phyloP scores from a whole-genome alignment of 768 basidiomycete genomes.

The Xerocomus potaroensis region DNA sequence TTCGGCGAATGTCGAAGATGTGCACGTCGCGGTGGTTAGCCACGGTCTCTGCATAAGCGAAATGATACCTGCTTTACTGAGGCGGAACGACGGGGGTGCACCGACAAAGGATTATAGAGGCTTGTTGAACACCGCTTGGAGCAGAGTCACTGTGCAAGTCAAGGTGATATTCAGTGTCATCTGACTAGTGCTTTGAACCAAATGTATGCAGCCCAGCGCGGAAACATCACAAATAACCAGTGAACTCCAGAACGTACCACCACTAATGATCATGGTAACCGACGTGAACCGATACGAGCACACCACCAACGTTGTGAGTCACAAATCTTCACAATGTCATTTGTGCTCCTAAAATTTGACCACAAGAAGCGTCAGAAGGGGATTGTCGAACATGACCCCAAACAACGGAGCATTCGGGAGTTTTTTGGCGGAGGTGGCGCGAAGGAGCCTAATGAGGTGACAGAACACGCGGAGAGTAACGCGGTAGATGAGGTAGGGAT shows the following conservation, averaged over 20 bases:
- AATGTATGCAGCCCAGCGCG: conserved; percentile 26
- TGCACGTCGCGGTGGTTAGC: conserved; percentile 66
- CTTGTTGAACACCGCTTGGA: conserved; percentile 69
- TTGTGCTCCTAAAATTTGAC: conserved; percentile 19
- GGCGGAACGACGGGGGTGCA: conserved; percentile 34
- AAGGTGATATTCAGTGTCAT: conserved; percentile 33
- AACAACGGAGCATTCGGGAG: conserved; percentile 68
- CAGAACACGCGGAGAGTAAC: conserved; percentile 8
- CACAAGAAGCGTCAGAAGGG: conserved; percentile 63
- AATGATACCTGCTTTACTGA: conserved; percentile 49
- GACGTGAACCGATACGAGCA: conserved; percentile 56
- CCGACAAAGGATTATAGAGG: conserved; percentile 38
- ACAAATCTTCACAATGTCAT: background rate
- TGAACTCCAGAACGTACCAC: conserved; percentile 24
- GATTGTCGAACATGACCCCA: conserved; percentile 73
- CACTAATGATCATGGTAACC: conserved; percentile 43
- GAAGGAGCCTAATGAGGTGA: conserved; percentile 12
- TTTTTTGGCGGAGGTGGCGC: conserved; percentile 53
- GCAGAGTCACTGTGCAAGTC: conserved; percentile 46
- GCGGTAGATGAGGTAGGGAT: conserved; percentile 24
- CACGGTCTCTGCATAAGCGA: conserved; percentile 71
- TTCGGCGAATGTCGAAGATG: conserved; percentile 33
- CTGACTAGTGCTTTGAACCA: conserved; percentile 1
- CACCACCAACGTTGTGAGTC: conserved; percentile 51
- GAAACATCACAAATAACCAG: conserved; percentile 18